Base-by-base conservation (phyloP, 2,329 filamentous ascomycete species). In the Clonostachys rhizophaga region DNA sequence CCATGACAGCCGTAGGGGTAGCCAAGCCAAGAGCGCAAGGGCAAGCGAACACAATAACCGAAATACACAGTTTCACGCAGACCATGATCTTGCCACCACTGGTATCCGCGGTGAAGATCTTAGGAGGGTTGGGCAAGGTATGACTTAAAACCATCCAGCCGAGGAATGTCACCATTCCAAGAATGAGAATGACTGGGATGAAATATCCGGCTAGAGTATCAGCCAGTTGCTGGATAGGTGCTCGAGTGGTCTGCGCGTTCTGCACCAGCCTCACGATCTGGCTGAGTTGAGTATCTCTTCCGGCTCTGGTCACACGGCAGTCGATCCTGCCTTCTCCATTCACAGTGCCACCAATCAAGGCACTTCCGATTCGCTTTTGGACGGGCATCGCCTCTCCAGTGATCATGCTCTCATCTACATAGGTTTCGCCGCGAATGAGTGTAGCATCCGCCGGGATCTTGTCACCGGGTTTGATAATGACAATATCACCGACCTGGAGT, bases 241-340 rank as follows among this genome's bases (percentile, higher is more conserved):
- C 94, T 37, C 94, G 83, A 45, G 84, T 92, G 3, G 92, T 97
- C 66, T 99, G 94, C 4, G 94, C 94, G 63, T 96, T 90, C 66
- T 99, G 94, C 0, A 99, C 94, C n/a, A 97, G 80, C 66, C 92
- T 94, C 52, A 99, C 94, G 54, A 99, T 99, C 67, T 97, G 94
- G 67, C 91, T 96, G 47, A 99, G 84, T 64, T 97, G 92, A 1
- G 94, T 99, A 61, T 99, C 92, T 52, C 91, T 87, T 43, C 94
- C 94, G 35, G 92, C 91, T 56, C 92, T 83, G 5, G 89, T 95
- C 49, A 99, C 94, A 40, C 88, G 84, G 66, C 97, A 94, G 64
- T 97, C 94, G 37, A 96, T 74, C 43, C 92, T 84, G 4, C 94
- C 94, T 53, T 91, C 87, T 20, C 91, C 90, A 62, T 99, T 99